Conservation (phyloP, 805 yeast genomes). For the Candida namnaoensis region DNA sequence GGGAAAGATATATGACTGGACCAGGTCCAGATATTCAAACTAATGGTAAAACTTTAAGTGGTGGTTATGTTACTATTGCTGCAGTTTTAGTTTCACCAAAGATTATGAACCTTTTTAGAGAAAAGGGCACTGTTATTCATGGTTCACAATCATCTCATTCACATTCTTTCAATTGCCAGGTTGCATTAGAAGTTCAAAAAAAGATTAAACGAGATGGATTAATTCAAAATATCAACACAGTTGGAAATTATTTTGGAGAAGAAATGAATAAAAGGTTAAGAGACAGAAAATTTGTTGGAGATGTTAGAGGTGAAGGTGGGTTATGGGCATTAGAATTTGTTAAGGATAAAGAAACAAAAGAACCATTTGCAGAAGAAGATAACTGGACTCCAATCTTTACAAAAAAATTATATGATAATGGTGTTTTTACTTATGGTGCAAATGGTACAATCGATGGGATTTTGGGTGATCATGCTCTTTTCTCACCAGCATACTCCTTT, state of each 20-base stretch:
- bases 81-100: constrained; percentile 29
- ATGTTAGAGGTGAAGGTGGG: constrained; percentile 46
- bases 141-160: constrained; percentile 45
- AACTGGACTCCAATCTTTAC: constrained; percentile 11
- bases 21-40: constrained; percentile 39
- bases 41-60: constrained; percentile 38
- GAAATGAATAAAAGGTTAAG: constrained; percentile 21
- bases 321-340: constrained; percentile 48
- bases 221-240: constrained; percentile 29
- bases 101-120: constrained; percentile 24
- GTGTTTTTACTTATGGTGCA: constrained; percentile 33
- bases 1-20: constrained; percentile 29
- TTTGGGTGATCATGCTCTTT: constrained; percentile 35
- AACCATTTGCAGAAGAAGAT: constrained; percentile 24
- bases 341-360: constrained; percentile 36
- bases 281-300: constrained; percentile 31
- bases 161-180: constrained; percentile 37
- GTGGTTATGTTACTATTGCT: constrained; percentile 40
- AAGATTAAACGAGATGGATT: constrained; percentile 26
- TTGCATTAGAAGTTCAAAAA: constrained; percentile 35
- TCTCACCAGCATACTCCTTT: constrained; percentile 36
- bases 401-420: constrained; percentile 27
- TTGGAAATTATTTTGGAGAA: constrained; percentile 35
- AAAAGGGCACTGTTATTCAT: constrained; percentile 19
- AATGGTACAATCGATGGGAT: constrained; percentile 29